Base-by-base conservation (phyloP, 495 filamentous ascomycete species). In the Penicillium maclennaniae region DNA sequence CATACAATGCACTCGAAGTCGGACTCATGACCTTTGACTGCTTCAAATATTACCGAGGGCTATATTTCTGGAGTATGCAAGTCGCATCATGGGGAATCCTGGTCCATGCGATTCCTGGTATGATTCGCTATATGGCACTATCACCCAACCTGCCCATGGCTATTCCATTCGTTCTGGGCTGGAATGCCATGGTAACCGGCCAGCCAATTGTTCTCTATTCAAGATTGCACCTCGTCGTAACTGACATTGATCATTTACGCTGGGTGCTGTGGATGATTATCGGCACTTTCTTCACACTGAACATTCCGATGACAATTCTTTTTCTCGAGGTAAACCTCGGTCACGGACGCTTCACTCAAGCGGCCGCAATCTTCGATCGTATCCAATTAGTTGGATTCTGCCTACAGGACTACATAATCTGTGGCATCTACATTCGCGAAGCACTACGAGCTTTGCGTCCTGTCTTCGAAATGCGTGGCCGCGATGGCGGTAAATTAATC, bases 191-290 rank as follows among this genome's bases (percentile, higher is more conserved):
- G 82, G 80, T 87, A 1, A 79, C 79, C 0, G 83, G 81, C 9
- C 83, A 86, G 64, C 80, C 81, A 17, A 47, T 87, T 8, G 83
- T 87, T 6, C 73, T 87, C 12, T 88, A 81, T 57, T 86, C 83
- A 3, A 77, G 85, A 5, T 77, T 88, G 0, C 80, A 86, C 50
- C 70, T 87, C 27, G 69, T 88, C 6, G 69, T 78, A 12, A n/a
- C 71, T 69, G 43, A 76, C 16, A 26, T 25, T 2, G 7, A 71
- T 16, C 59, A 54, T 10, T 58, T 84, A 0, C 73, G 75, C 28
- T 59, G 61, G 27, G 64, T 85, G 0, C 69, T 80, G 1, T 70
- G 46, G 53, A 79, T 85, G 73, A 85, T 87, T 43, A 74, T 84
- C 27, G 27, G 75, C 59, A 71, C 81, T 61, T 70, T 69, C 6